Evolutionary conservation across 2,329 filamentous ascomycete genomes (phyloP).

Genomic region (Periconia sp.): DNA sequence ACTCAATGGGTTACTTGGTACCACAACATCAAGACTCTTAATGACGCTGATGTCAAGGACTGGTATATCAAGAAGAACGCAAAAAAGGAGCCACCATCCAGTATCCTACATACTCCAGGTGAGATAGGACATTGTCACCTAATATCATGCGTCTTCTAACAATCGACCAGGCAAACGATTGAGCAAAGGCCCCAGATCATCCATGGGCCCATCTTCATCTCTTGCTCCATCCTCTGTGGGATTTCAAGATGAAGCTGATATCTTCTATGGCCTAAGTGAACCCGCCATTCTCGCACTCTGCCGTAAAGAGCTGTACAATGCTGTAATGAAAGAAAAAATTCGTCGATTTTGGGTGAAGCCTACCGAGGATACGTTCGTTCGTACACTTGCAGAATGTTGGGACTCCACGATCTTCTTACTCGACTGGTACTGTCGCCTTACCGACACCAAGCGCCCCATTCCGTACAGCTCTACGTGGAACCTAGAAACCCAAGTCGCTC

Average conservation of each 20-base stretch:
- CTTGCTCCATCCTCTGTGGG: slow-evolving; percentile 34
- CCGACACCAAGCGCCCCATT: slow-evolving; percentile 56
- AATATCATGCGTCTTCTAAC: slow-evolving; percentile 4
- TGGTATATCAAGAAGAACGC: slow-evolving; percentile 53
- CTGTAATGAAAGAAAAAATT: slow-evolving; percentile 53
- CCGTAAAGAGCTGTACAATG: slow-evolving; percentile 52
- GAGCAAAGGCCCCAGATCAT: slow-evolving; percentile 30
- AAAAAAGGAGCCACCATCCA: slow-evolving; percentile 15
- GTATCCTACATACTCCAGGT: slow-evolving; percentile 12
- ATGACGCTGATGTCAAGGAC: slow-evolving; percentile 57
- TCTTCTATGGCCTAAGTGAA: slow-evolving; percentile 54
- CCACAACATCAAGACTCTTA: slow-evolving; percentile 55
- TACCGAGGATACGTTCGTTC: slow-evolving; percentile 55
- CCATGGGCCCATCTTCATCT: slow-evolving; percentile 31
- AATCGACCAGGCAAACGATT: slow-evolving; percentile 18
- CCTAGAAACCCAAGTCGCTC: slow-evolving; percentile 61
- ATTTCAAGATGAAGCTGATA: slow-evolving; percentile 36
- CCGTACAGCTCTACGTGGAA: slow-evolving; percentile 65
- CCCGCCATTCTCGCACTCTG: slow-evolving; percentile 57
- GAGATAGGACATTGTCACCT: slow-evolving; percentile 5
- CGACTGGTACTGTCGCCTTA: slow-evolving; percentile 59
- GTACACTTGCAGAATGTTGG: slow-evolving; percentile 59
- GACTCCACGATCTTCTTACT: slow-evolving; percentile 61
- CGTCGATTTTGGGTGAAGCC: slow-evolving; percentile 52
- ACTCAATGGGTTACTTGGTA: slow-evolving; percentile 67